Base-by-base conservation (phyloP, 2,329 filamentous ascomycete species). In the Arthroderma sp. region DNA sequence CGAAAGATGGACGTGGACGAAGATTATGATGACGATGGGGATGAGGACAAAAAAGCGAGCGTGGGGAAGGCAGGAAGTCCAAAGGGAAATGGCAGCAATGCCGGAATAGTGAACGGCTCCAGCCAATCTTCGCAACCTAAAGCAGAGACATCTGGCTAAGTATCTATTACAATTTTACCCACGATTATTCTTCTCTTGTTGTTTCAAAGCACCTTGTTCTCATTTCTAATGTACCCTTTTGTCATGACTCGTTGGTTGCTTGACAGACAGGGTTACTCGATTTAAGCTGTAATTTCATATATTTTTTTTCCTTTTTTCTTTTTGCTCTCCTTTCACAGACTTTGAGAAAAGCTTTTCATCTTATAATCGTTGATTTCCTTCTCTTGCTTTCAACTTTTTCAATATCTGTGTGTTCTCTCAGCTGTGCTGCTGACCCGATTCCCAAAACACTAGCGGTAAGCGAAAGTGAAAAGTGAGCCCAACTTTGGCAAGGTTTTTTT, bases 1-100 rank as follows among this genome's bases (percentile, higher is more conserved):
- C 76, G 91, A 22, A 94, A 94, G 64, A 93, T 98, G 78, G 89
- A 96, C 5, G 85, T 96, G 15, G 88, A 98, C 54, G 91, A 98
- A 61, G 84, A 96, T 61, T 96, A 98, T 57, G 89, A 96, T 61
- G 89, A 96, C 57, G 89, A 88, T 46, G 85, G 78, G 4, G 88
- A 94, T 52, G 89, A 95, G 48, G 83, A 91, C 36, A 78, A 78
- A 61, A 62, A 70, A 50, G 54, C 53, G n/a, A 53, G 47, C 44
- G 47, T 43, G 37, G 52, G 55, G 4, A 66, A 65, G 50, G 55
- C 58, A 9, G 64, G 61, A 45, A 50, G 50, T 29, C 48, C 48
- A 6, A 44, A 42, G 28, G 42, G 45, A 9, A 11, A 30, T n/a
- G 36, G 22, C 11, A 40, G 40, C 11, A 42, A 42, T 28, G 43